Conservation (phyloP, 805 yeast species). For the Pichia cabralensis region DNA sequence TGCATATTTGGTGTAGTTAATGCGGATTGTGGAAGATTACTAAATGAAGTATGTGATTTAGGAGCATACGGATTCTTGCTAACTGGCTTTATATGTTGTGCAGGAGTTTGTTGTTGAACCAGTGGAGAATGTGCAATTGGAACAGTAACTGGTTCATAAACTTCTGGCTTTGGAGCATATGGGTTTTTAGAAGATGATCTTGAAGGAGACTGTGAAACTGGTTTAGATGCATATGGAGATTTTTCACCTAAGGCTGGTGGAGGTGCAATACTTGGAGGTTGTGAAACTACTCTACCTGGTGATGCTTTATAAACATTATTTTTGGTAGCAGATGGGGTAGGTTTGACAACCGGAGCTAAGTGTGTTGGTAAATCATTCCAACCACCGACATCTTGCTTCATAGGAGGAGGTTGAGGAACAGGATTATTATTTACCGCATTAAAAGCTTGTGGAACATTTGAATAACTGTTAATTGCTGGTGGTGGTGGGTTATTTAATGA, state of each 20-base stretch:
- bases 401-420: conserved; percentile 19
- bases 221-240: background rate
- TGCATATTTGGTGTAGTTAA: background rate
- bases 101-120: conserved; percentile 9
- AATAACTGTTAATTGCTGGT: conserved; percentile 14
- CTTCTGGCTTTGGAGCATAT: conserved; percentile 27
- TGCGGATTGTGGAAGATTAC: conserved; percentile 1
- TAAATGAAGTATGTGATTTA: conserved; percentile 1
- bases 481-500: conserved; percentile 21
- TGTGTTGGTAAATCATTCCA: conserved; percentile 64
- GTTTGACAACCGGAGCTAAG: conserved; percentile 17
- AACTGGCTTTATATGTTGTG: conserved; percentile 11
- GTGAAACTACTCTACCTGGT: conserved; percentile 18
- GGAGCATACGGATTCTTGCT: conserved; percentile 6
- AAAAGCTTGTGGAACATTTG: too few relatives aligned
- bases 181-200: conserved; percentile 18
- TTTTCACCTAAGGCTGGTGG: conserved; percentile 18
- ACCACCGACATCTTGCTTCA: conserved; percentile 46
- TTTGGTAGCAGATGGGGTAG: conserved; percentile 10
- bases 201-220: background rate
- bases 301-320: conserved; percentile 3
- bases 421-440: too few relatives aligned
- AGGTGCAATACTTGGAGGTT: conserved; percentile 22
- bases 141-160: conserved; percentile 13
- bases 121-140: conserved; percentile 10